Conservation (phyloP, 2,329 filamentous ascomycete genomes). For the Penicillium sp. region DNA sequence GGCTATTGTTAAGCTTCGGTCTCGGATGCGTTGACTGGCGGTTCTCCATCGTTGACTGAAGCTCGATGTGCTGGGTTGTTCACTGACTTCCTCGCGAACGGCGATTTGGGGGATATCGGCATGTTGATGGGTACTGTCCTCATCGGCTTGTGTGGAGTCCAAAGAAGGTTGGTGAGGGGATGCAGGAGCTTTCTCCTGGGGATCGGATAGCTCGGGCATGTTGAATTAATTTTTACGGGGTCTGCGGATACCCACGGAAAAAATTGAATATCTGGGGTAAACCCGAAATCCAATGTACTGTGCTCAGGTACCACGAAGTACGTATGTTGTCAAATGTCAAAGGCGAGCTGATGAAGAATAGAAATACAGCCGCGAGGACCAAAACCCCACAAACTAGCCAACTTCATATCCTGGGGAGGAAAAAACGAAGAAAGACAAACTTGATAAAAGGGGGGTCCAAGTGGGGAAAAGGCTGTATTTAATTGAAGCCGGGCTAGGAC, state of each 20-base stretch:
- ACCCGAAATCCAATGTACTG: background rate
- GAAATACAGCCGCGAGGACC: background rate
- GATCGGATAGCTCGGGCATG: slow-evolving; percentile 9
- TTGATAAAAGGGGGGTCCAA: background rate
- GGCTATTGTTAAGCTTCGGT: slow-evolving; percentile 20
- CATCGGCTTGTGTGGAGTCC: slow-evolving; percentile 1
- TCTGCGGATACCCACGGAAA: background rate
- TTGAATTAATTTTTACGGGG: background rate
- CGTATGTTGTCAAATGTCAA: background rate
- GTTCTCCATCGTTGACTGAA: slow-evolving; percentile 21
- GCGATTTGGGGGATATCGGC: background rate
- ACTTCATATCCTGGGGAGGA: slow-evolving; percentile 11
- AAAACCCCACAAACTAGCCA: slow-evolving; percentile 10
- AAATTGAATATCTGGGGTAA: background rate
- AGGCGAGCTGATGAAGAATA: background rate
- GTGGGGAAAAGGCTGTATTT: background rate
- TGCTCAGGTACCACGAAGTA: background rate
- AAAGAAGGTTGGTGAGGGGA: slow-evolving; percentile 5
- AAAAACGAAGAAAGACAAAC: background rate
- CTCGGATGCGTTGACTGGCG: slow-evolving; percentile 19
- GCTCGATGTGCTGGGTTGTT: slow-evolving; percentile 6
- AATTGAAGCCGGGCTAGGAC: background rate
- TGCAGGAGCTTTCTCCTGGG: slow-evolving; percentile 11
- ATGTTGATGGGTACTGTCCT: background rate
- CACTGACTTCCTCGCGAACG: slow-evolving; percentile 5